Evolutionary conservation across 805 yeast genomes (phyloP).

Genomic region (Hanseniaspora pseudoguilliermondii): DNA sequence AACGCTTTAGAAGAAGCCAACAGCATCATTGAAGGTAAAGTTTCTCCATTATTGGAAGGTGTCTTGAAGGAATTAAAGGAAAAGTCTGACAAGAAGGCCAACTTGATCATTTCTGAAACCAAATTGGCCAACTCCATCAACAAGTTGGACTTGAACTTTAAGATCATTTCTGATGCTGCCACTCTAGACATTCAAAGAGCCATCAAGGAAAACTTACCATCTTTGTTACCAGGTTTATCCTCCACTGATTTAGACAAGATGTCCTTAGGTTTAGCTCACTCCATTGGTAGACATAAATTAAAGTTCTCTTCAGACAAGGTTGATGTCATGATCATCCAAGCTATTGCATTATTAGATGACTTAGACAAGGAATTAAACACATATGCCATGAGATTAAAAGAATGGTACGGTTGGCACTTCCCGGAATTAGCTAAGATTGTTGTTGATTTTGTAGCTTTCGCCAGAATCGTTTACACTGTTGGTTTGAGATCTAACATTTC

Average conservation of each 20-base stretch:
- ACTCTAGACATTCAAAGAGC: constrained; percentile 92
- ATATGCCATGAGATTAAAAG: constrained; percentile 97
- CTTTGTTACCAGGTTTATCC: constrained; percentile 81
- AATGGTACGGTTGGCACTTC: constrained; percentile 99
- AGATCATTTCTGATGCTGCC: constrained; percentile 88
- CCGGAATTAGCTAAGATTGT: constrained; percentile 97
- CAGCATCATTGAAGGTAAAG: constrained; percentile 85
- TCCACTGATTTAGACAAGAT: constrained; percentile 77
- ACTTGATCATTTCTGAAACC: constrained; percentile 85
- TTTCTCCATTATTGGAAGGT: constrained; percentile 66
- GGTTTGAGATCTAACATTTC: constrained; percentile 86
- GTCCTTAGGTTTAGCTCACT: constrained; percentile 97
- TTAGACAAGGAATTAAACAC: constrained; percentile 95
- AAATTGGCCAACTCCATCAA: constrained; percentile 93
- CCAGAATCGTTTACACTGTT: constrained; percentile 85
- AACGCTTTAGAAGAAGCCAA: constrained; percentile 92
- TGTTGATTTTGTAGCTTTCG: constrained; percentile 89
- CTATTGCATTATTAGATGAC: constrained; percentile 91
- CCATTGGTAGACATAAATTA: constrained; percentile 95
- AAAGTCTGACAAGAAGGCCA: constrained; percentile 69
- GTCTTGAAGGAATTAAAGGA: constrained; percentile 50
- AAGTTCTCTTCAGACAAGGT: constrained; percentile 97
- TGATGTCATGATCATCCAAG: constrained; percentile 98
- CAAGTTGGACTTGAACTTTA: constrained; percentile 77
- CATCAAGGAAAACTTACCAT: constrained; percentile 86